A percentile compares a stretch with the other conserved stretches of the same genome.
Conservation (phyloP, 2,329 filamentous ascomycete species). For the Penicillium sp. region DNA sequence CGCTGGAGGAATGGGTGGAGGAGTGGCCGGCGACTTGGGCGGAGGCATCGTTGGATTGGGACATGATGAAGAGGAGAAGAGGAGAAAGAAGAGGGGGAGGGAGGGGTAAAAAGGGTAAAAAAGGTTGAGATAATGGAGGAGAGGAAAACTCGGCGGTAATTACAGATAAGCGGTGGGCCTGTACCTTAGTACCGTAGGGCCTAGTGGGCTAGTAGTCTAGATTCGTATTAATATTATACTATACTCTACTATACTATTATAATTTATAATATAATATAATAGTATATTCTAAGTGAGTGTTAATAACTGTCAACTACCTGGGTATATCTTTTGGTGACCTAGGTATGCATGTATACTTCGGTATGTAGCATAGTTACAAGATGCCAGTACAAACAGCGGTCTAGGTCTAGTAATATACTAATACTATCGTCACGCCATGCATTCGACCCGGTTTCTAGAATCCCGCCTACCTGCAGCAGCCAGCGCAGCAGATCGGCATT, state of each 20-base stretch:
- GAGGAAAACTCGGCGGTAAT: slow-evolving; percentile 12
- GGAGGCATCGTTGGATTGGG: slow-evolving; percentile 45
- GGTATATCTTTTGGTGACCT: too few relatives aligned
- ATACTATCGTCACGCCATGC: slow-evolving; percentile 18
- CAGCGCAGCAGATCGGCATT: slow-evolving; percentile 1
- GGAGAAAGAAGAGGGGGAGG: slow-evolving; percentile 23
- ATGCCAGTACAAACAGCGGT: slow-evolving; percentile 4
- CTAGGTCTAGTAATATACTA: too few relatives aligned
- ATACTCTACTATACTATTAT: neutral
- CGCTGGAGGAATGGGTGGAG: slow-evolving; percentile 51
- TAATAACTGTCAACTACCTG: neutral
- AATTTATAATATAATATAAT: neutral
- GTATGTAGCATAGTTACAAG: slow-evolving; percentile 26
- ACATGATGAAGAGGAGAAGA: slow-evolving; percentile 41
- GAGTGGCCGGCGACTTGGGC: slow-evolving; percentile 47
- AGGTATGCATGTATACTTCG: slow-evolving; percentile 10
- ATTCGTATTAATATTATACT: neutral
- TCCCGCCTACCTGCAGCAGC: slow-evolving; percentile 18
- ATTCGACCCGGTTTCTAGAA: slow-evolving; percentile 26
- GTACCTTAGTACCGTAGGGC: too few relatives aligned
- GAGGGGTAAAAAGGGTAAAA: slow-evolving; percentile 21
- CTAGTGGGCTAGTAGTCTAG: too few relatives aligned
- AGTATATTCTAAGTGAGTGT: neutral
- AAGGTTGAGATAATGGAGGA: slow-evolving; percentile 14
- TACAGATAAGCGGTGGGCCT: slow-evolving; percentile 18